Base-by-base conservation (phyloP, 2,329 filamentous ascomycete species). In the Epicoccum sorghinum region DNA sequence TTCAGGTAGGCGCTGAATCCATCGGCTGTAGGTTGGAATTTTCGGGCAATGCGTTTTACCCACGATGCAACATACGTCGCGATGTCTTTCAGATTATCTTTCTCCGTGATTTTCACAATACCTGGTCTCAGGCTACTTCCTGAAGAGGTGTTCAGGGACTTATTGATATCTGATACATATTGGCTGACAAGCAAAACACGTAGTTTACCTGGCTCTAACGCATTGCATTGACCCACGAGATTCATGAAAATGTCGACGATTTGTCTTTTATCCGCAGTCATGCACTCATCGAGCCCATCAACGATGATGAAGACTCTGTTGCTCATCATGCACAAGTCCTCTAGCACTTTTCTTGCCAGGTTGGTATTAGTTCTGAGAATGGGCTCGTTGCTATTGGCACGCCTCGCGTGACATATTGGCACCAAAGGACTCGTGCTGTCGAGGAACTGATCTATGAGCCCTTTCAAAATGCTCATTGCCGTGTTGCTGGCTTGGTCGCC, bases 111-210 rank as follows among this genome's bases (percentile, higher is more conserved):
- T 5, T 53, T 41, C 0, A 68, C 36, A 2, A 58, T 60, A 3
- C 42, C 59, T 5, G 65, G 59, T 1, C 47, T 38, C 2, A 61
- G 44, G 33, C 44, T 59, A 4, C 39, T n/a, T 3, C 6, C 12
- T 1, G 43, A 40, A 8, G 51, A 43, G 33, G 40, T 58, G 32
- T 55, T 39, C 12, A 69, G 40, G 2, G 40, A 41, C 24, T 41
- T 52, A 18, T 43, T 49, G 10, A 69, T 68, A 37, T 70, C 67
- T 3, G 51, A 18, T 32, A 57, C 64, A 18, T 70, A 52, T 40
- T 70, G 68, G 38, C 68, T 70, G 29, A 70, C 58, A 12, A 70
- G 24, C 3, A 71, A 55, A 5, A 67, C 33, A 4, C 68, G 61
- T 8, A 66, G 47, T 27, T 60, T 65, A 4, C 64, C 65, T 8